phyloP scores from a whole-genome alignment of 2,329 filamentous ascomycete species.

The Amesomyces nigricolor region DNA sequence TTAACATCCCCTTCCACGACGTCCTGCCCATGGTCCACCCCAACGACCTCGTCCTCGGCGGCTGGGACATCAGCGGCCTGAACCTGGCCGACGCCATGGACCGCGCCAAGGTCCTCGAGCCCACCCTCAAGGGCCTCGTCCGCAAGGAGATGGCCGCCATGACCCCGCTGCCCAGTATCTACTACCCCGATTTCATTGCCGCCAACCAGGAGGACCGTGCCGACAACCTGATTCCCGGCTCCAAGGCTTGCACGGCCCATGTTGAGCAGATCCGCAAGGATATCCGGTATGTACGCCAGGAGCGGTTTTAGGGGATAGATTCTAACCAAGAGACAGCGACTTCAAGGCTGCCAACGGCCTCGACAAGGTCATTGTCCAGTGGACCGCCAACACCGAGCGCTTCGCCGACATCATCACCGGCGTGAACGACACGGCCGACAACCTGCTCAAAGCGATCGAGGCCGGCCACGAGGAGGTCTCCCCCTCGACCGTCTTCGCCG shows the following conservation, averaged over 20 bases:
- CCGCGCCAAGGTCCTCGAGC: slow-evolving; percentile 89
- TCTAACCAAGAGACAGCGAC: slow-evolving; percentile 45
- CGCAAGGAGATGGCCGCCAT: slow-evolving; percentile 89
- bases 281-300: slow-evolving; percentile 57
- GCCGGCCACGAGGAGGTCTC: slow-evolving; percentile 83
- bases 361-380: slow-evolving; percentile 95
- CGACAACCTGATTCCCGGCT: slow-evolving; percentile 80
- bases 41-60: slow-evolving; percentile 89
- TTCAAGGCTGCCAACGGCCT: slow-evolving; percentile 83
- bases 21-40: slow-evolving; percentile 95
- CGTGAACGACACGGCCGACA: slow-evolving; percentile 95
- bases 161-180: slow-evolving; percentile 87
- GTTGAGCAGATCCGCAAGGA: slow-evolving; percentile 91
- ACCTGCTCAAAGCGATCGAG: slow-evolving; percentile 83
- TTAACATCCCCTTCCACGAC: slow-evolving; percentile 94
- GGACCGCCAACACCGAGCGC: slow-evolving; percentile 98
- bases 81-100: slow-evolving; percentile 92
- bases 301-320: neutral
- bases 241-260: slow-evolving; percentile 78
- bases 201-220: slow-evolving; percentile 96
- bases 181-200: slow-evolving; percentile 99
- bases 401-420: slow-evolving; percentile 83
- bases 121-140: slow-evolving; percentile 82
- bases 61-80: slow-evolving; percentile 94
- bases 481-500: slow-evolving; percentile 91